phyloP scores from a whole-genome alignment of 257 asterid species.

The Plantago elongata region DNA sequence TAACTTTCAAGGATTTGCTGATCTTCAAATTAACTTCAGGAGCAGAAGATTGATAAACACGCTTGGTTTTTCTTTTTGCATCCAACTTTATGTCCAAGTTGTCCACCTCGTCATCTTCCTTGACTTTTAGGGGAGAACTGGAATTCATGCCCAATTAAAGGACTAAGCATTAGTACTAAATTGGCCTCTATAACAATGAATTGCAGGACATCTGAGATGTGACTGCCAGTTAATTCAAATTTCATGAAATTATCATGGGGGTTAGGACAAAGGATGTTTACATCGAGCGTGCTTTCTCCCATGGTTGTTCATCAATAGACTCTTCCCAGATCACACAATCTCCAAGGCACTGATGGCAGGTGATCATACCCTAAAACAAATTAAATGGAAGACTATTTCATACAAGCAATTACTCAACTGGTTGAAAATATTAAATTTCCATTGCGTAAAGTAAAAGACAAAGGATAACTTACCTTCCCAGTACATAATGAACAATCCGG shows the following conservation, averaged over 20 bases:
- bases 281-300: conserved; percentile 95
- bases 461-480: conserved; percentile 54
- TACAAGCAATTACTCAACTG: neutral
- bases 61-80: conserved; percentile 53
- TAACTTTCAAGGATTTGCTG: conserved; percentile 92
- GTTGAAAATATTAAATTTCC: conserved; percentile 3
- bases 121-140: conserved; percentile 86
- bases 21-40: conserved; percentile 92
- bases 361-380: conserved; percentile 52
- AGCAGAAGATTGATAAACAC: conserved; percentile 58
- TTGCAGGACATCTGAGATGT: no score
- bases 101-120: conserved; percentile 95
- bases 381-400: conserved; percentile 2
- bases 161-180: conserved; percentile 2
- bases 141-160: conserved; percentile 11
- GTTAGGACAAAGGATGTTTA: conserved; percentile 27
- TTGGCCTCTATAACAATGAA: no score
- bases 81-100: conserved; percentile 76
- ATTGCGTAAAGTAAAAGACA: neutral
- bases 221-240: neutral
- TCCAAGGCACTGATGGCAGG: conserved; percentile 78
- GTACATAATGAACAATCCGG: conserved; percentile 68
- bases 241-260: conserved; percentile 5
- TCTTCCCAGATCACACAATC: conserved; percentile 99
- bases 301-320: conserved; percentile 82